Evolutionary conservation across 257 asterid genomes (phyloP).

Genomic region (Solanum habrochaites): DNA sequence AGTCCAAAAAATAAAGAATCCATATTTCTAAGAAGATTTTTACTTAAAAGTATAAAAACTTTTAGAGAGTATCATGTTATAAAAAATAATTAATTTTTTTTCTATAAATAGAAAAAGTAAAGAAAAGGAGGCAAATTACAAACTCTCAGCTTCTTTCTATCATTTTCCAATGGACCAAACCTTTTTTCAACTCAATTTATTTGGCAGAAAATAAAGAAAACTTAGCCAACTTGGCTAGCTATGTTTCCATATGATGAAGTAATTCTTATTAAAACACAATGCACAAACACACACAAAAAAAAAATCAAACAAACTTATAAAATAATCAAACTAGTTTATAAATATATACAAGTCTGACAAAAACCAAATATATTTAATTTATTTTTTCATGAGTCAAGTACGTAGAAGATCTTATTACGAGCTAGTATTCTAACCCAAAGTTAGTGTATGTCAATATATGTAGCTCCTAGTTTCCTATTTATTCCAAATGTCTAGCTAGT

Average conservation of each 20-base stretch:
- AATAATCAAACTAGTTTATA: not conserved
- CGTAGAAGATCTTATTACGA: not conserved
- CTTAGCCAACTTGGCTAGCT: not conserved
- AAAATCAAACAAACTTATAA: not conserved
- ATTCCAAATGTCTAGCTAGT: not conserved
- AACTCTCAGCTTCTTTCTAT: not conserved
- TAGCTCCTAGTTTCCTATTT: not conserved
- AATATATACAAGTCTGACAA: not conserved
- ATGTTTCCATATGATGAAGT: not conserved
- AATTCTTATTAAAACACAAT: not conserved
- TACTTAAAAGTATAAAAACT: not conserved
- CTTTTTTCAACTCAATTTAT: not conserved
- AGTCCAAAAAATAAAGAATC: not conserved
- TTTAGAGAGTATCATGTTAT: not conserved
- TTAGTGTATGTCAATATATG: not conserved
- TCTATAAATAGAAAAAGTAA: not conserved
- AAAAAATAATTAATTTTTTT: not conserved
- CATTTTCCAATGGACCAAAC: not conserved
- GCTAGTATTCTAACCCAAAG: not conserved
- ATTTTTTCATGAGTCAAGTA: too few species aligned
- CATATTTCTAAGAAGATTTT: not conserved
- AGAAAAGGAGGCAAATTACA: not conserved
- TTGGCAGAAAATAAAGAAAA: not conserved
- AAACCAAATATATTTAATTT: fast-evolving
- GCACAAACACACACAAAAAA: not conserved